Evolutionary conservation across 768 basidiomycete genomes (phyloP).

Genomic region (Tulasnella sp.): DNA sequence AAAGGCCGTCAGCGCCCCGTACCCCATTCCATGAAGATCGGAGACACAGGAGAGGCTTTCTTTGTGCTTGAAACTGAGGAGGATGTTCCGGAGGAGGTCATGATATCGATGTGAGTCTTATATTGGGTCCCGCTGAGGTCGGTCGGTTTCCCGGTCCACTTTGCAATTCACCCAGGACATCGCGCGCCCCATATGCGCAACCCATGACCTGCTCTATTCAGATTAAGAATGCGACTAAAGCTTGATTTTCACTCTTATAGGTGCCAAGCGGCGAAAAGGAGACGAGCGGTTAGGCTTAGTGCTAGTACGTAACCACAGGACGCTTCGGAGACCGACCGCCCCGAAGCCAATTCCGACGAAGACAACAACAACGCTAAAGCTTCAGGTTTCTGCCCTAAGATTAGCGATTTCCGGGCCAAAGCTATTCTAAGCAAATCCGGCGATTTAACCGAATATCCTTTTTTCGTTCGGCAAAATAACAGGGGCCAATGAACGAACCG

Average conservation of each 20-base stretch:
- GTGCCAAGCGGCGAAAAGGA: not conserved
- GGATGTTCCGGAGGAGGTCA: too few species aligned
- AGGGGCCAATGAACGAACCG: constrained; percentile 11
- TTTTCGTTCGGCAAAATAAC: not conserved
- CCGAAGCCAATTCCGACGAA: not conserved
- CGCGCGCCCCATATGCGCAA: too few species aligned
- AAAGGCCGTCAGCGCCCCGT: too few species aligned
- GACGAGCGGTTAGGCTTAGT: not conserved
- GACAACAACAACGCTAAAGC: not conserved
- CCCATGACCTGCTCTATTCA: too few species aligned
- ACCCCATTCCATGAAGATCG: too few species aligned
- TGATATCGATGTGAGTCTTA: too few species aligned
- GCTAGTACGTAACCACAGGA: constrained; percentile 10
- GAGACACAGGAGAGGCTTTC: too few species aligned
- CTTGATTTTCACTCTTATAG: not conserved
- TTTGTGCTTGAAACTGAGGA: too few species aligned
- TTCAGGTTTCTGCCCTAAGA: not conserved
- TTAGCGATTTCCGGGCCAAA: not conserved
- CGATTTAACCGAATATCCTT: not conserved
- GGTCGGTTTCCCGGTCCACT: too few species aligned
- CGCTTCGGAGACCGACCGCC: constrained; percentile 6
- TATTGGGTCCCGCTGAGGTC: too few species aligned
- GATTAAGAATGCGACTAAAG: too few species aligned
- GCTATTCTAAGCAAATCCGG: not conserved
- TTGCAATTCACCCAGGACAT: too few species aligned